These are phyloP conservation scores for Curvularia spicifera DNA, from an alignment of 2,329 filamentous ascomycete genomes.

Conservation along the genomic window DNA sequence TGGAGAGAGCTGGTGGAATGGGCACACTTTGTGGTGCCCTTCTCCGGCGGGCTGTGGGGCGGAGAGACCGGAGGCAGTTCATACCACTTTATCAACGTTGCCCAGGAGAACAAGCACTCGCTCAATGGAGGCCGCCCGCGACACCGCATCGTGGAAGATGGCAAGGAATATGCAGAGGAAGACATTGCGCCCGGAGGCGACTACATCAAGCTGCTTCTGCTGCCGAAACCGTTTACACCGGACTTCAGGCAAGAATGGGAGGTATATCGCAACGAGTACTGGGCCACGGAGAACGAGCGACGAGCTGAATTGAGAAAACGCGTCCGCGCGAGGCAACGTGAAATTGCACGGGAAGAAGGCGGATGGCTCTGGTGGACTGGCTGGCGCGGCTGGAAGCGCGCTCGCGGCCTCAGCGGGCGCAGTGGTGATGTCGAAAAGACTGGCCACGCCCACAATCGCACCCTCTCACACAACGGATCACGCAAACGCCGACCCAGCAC, in stretches of 20 bases:
- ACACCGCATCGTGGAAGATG: constrained; percentile 61
- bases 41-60: constrained; percentile 55
- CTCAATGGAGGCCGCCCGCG: constrained; percentile 34
- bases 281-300: constrained; percentile 94
- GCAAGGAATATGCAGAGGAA: constrained; percentile 74
- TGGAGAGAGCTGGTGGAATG: constrained; percentile 78
- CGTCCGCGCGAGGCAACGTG: constrained; percentile 71
- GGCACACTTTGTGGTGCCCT: constrained; percentile 77
- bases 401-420: constrained; percentile 36
- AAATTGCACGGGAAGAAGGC: constrained; percentile 70
- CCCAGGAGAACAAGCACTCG: constrained; percentile 41
- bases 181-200: constrained; percentile 90
- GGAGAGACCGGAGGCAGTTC: constrained; percentile 65
- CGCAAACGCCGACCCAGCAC: constrained; percentile 41
- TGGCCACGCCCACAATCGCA: constrained; percentile 25
- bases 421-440: constrained; percentile 42
- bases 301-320: constrained; percentile 74
- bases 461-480: constrained; percentile 24
- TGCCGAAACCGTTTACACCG: constrained; percentile 93
- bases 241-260: constrained; percentile 98
- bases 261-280: constrained; percentile 90
- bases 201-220: constrained; percentile 85
- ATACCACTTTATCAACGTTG: constrained; percentile 78
- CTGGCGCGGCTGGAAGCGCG: constrained; percentile 62
- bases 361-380: constrained; percentile 88